These are phyloP conservation scores for Botrytis fragariae DNA, from an alignment of 2,329 filamentous ascomycete species.

Conservation along the genomic window DNA sequence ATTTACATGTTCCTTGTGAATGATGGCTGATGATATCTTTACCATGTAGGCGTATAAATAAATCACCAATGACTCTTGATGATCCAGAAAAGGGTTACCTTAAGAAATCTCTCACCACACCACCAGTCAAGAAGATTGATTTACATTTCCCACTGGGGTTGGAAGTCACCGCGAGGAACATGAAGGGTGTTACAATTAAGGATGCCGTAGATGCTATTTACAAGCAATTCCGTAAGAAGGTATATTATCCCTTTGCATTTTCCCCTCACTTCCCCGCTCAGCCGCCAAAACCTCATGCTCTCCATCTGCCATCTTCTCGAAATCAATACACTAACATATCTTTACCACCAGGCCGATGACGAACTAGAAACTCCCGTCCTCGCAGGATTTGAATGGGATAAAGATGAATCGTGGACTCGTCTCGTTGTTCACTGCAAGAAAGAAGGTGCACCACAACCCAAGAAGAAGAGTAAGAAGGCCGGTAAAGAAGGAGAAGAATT, in stretches of 20 bases:
- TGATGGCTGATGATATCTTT: slow-evolving; percentile 24
- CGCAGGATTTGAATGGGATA: slow-evolving; percentile 94
- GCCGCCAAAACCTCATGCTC: neutral
- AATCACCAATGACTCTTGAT: slow-evolving; percentile 71
- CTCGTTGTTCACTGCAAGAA: slow-evolving; percentile 84
- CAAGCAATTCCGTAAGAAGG: slow-evolving; percentile 97
- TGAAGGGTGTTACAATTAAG: slow-evolving; percentile 95
- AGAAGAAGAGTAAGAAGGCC: slow-evolving; percentile 65
- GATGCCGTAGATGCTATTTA: slow-evolving; percentile 93
- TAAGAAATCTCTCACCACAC: slow-evolving; percentile 75
- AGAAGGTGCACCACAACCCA: slow-evolving; percentile 56
- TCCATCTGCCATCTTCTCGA: slow-evolving; percentile 18
- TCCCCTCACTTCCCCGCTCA: too few relatives aligned
- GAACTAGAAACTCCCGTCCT: slow-evolving; percentile 86
- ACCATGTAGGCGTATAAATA: slow-evolving; percentile 84
- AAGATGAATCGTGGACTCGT: slow-evolving; percentile 84
- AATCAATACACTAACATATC: slow-evolving; percentile 27
- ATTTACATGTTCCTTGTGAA: neutral
- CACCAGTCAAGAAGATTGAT: slow-evolving; percentile 91
- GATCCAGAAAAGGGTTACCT: slow-evolving; percentile 69
- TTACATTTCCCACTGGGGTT: slow-evolving; percentile 86
- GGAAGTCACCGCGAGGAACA: slow-evolving; percentile 83
- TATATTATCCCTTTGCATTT: slow-evolving; percentile 41
- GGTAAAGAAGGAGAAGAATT: slow-evolving; percentile 43
- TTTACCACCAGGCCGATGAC: slow-evolving; percentile 69